Evolutionary conservation across 768 basidiomycete genomes (phyloP), one percentile per base, ranked within the genome.

Genomic region (Dendrothele bispora): DNA sequence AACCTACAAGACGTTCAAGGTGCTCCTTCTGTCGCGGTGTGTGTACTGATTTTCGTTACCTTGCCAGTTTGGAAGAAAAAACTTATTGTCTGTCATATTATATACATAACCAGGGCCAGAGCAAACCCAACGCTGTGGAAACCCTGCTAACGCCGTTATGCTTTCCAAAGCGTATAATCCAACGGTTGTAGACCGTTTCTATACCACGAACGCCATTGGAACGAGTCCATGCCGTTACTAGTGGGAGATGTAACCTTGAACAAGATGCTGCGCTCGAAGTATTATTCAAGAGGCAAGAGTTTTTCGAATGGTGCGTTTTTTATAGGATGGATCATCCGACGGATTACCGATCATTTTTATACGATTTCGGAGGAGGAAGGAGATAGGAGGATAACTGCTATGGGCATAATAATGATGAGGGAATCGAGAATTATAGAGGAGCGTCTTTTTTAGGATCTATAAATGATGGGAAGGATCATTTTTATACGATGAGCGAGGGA

Each of bases 381-480:
- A 30, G 51, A 52, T 20, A 44, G 35, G 17, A 55, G 53, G 7
- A 27, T 55, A 10, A 32, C 24, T 6, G 41, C 1, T 14, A 43
- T 2, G 59, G 55, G 18, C 56, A 61, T 37, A 24, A 0, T 14
- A 0, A 12, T 17, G 48, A 61, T 36, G 56, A 56, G 5, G 43
- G 55, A 18, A 49, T 48, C 15, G 61, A 52, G 7, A 53, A 52
- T 35, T 54, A 49, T 29, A 51, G 52, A n/a, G 48, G 45, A 7
- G 25, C 46, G 22, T 51, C 59, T 0, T 48, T 62, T 32, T 63
- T 61, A 49, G 50, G 61, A n/a, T 40, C 52, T 36, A 61, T 51
- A 39, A 55, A 53, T 26, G 10, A 25, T 4, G 15, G 21, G 11
- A 26, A 24, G 2, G 60, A 63, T 39, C 62, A 63, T 44, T 63